Base-by-base conservation (phyloP, 257 asterid genomes). In the Solanum rostratum region DNA sequence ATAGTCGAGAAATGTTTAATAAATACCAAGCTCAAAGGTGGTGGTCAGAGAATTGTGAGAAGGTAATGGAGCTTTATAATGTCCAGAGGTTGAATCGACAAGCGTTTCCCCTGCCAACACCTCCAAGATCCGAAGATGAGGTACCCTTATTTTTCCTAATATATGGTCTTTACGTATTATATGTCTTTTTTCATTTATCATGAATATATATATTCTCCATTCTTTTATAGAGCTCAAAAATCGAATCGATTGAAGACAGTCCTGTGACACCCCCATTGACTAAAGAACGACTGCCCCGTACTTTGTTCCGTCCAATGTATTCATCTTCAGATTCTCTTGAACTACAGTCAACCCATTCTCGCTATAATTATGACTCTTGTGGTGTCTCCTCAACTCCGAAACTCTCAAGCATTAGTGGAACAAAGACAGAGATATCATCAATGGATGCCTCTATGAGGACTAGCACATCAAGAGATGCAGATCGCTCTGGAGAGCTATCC, bases 21-120 rank as follows among this genome's bases (percentile, higher is more conserved):
- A 92, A 94, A 89, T 92, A 94, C 92, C 98, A 96, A 95, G 99
- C 99, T 46, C 99, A 96, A 86, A 90, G 89, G 84, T 96, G 99
- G 99, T 96, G 99, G 99, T 90, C 98, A 1, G 99, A 95, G 88
- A 96, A 96, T 82, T 94, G 89, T 30, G 98, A 96, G 83, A 96
- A 91, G 85, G 95, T 96, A 46, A 90, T 95, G 90, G 99, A 96
- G 88, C 93, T 96, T 18, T 95, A 96, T 92, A 93, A 96, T 69
- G 99, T 96, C 41, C 96, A 92, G 88, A 92, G 94, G 89, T 59
- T 94, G 84, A 93, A 91, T 85, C 97, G 92, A 87, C 95, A 93
- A 86, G 97, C 97, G 8, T 91, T 92, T 84, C 98, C 99, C 69
- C 91, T 94, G 15, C 96, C 98, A 54, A 87, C 97, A 45, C 91